Conservation (phyloP, 2,329 filamentous ascomycete genomes). For the Hypoxylon sp. region DNA sequence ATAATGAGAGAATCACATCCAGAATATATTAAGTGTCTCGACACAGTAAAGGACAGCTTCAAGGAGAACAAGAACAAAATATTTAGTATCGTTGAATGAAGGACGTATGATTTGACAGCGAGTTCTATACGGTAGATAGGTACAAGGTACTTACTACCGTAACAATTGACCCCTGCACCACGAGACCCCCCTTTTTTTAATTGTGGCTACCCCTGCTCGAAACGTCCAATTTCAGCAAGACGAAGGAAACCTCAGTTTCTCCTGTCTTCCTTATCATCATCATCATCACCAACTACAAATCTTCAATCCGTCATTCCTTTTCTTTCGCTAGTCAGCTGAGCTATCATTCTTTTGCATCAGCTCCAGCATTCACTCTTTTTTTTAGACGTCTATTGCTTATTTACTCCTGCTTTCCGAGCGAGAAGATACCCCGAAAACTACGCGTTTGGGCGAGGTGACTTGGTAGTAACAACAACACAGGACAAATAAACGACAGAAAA, state of each 20-base stretch:
- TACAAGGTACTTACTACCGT: constrained; percentile 28
- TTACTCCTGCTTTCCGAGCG: constrained; percentile 7
- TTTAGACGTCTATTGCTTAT: constrained; percentile 16
- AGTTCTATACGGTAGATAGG: constrained; percentile 2
- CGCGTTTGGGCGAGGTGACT: constrained; percentile 12
- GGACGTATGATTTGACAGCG: neutral
- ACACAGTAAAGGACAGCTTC: neutral
- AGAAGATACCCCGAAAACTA: constrained; percentile 25
- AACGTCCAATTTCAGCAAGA: constrained; percentile 42
- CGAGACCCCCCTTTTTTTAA: constrained; percentile 29
- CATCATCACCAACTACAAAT: constrained; percentile 1
- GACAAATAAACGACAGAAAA: constrained; percentile 14
- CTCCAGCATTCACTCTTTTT: constrained; percentile 37
- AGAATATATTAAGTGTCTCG: neutral
- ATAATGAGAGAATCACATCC: neutral
- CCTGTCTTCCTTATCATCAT: constrained; percentile 25
- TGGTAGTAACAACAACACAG: constrained; percentile 4
- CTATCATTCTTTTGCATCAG: constrained; percentile 31
- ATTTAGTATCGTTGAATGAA: neutral
- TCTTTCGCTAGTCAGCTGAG: constrained; percentile 20
- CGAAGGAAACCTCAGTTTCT: constrained; percentile 24
- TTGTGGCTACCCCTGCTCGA: constrained; percentile 37
- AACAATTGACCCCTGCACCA: constrained; percentile 24
- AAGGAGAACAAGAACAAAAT: neutral
- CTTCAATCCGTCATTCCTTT: constrained; percentile 32